Base-by-base conservation (phyloP, 208 protist species). In the Angomonas desouzai region DNA sequence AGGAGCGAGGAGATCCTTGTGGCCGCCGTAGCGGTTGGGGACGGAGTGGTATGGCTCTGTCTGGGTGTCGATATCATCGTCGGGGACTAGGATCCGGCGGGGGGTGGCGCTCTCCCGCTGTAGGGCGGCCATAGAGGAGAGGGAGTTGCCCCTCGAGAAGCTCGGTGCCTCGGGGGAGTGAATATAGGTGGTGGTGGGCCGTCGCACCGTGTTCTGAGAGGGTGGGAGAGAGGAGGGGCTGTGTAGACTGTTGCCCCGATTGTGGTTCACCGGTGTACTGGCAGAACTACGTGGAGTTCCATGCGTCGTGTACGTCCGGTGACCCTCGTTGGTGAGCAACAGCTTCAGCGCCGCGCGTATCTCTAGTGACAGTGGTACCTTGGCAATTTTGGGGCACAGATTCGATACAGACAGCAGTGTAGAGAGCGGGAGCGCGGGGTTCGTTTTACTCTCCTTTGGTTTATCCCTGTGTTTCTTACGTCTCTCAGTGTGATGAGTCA, bases 221-320 rank as follows among this genome's bases (percentile, higher is more conserved):
- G n/a, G 45, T 51, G 45, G 45, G 6, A 51, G n/a, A 16, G 45
- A 51, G 6, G 18, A 6, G 18, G 45, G 45, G 20, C 45, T 51
- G 6, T 51, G 4, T 6, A 23, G 45, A 51, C 45, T 51, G 20
- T 13, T 23, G 45, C 9, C n/a, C 6, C 45, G 45, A 23, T 23
- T 27, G 18, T 40, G 36, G 13, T 51, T 51, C 9, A 51, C 45
- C 20, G 45, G 45, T 51, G 45, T 51, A 51, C 45, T 16, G 6
- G 45, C 10, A 23, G 45, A 27, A 51, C 45, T 51, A 2, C 55
- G 55, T 36, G 55, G 55, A 23, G 55, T 60, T 30, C 55, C 33
- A 29, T 60, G 55, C 55, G 55, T 45, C 3, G 55, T 60, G 30
- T 60, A 60, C 29, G 55, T 60, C 55, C 18, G 2, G 29, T 2